Base-by-base conservation (phyloP, 2,329 filamentous ascomycete genomes). In the Talaromyces marneffei region DNA sequence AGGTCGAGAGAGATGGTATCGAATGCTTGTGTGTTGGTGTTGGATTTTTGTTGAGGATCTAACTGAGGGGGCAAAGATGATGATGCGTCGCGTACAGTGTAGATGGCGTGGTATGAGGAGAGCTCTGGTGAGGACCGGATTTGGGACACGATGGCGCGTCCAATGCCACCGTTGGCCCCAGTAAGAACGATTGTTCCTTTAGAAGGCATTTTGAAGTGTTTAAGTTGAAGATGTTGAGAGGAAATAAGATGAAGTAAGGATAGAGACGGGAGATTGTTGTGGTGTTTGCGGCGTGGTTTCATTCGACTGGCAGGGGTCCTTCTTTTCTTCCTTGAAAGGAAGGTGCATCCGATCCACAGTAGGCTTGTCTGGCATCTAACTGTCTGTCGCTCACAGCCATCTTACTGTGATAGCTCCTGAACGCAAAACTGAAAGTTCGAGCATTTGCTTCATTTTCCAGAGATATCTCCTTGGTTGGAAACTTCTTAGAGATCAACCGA, bases 71-170 rank as follows among this genome's bases (percentile, higher is more conserved):
- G 23, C 12, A 29, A 31, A 16, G 53, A 33, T 42, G 31, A 37
- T 10, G 57, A 42, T 16, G 57, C 46, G 37, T 66, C 52, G 27
- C 63, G 63, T 12, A 64, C 65, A 9, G 66, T 64, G 59, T 69
- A 68, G 33, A 69, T 50, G n/a, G 65, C 65, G 33, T 67, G 61
- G 57, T 67, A 67, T 5, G 50, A 48, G 18, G 64, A 50, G 16
- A 68, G 54, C 46, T 67, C 63, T 14, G 63, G 63, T 4, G 57
- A 54, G n/a, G 64, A 58, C 14, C 59, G 54, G 23, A 69, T 66
- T n/a, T 40, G 61, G 12, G 48, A 55, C 10, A 57, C 42, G 8
- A 62, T 53, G 42, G 61, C 57, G 16, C 42, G 56, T 35, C 57
- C 61, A 23, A 62, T 55, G 27, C 50, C 52, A 23, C 61, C 61